Percentiles rank a stretch among this genome's conserved stretches.
phyloP scores from a whole-genome alignment of 106 monocot species.

The Apostasia ramifera region DNA sequence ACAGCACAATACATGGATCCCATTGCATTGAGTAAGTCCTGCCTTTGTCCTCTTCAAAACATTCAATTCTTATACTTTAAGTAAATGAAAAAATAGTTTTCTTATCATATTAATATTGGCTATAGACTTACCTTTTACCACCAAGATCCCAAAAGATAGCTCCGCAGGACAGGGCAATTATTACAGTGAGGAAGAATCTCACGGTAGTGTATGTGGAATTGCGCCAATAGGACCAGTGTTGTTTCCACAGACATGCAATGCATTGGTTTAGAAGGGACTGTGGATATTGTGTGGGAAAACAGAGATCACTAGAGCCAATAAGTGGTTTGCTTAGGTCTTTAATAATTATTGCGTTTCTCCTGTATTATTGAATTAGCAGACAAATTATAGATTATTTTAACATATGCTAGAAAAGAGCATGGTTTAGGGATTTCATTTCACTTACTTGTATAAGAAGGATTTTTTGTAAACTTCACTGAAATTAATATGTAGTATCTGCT shows the following conservation, averaged over 20 bases:
- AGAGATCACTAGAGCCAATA: slow-evolving; percentile 17
- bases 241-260: slow-evolving; percentile 33
- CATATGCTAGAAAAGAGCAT: neutral
- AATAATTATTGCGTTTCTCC: slow-evolving; percentile 17
- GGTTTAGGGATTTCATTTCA: neutral
- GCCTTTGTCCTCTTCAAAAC: slow-evolving; percentile 30
- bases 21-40: slow-evolving; percentile 28
- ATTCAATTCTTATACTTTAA: too few species aligned
- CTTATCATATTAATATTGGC: neutral
- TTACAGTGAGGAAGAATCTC: slow-evolving; percentile 15
- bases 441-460: neutral
- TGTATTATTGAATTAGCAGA: neutral
- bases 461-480: slow-evolving; percentile 1
- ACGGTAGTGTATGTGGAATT: slow-evolving; percentile 17
- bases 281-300: slow-evolving; percentile 26
- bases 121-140: neutral
- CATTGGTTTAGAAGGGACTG: slow-evolving; percentile 19
- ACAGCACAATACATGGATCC: slow-evolving; percentile 43
- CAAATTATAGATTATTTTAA: neutral
- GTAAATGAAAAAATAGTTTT: too few species aligned
- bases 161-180: slow-evolving; percentile 37
- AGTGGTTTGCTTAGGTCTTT: slow-evolving; percentile 11
- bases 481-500: neutral
- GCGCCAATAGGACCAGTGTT: slow-evolving; percentile 24
- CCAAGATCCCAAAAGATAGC: slow-evolving; percentile 3